phyloP scores from a whole-genome alignment of 106 monocot genomes.

The Acanthochlamys bracteata region DNA sequence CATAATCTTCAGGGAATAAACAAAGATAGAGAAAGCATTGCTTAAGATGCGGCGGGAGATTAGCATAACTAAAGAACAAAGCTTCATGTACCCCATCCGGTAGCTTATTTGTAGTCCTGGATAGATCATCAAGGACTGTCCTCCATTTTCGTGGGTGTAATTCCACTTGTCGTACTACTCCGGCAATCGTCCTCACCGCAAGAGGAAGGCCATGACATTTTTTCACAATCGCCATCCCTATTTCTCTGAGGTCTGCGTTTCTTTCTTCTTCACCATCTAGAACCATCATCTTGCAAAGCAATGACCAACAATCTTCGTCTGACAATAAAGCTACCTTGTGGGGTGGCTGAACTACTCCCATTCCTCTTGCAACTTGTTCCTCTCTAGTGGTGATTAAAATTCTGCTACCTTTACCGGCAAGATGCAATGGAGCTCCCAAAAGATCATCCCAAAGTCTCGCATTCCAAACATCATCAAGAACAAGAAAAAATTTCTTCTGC shows the following conservation, averaged over 20 bases:
- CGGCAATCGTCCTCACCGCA: conserved; percentile 16
- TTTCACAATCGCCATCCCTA: conserved; percentile 7
- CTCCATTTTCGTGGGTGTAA: conserved; percentile 2
- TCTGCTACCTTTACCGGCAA: conserved; percentile 9
- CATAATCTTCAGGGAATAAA: conserved; percentile 15
- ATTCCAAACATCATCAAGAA: conserved; percentile 47
- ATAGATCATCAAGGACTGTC: conserved; percentile 4
- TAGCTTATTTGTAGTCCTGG: conserved; percentile 13
- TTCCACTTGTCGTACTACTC: not conserved
- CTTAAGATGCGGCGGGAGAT: not conserved
- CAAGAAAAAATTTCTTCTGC: conserved; percentile 28
- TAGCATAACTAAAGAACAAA: not conserved
- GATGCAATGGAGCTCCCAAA: conserved; percentile 18
- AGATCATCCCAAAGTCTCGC: conserved; percentile 30
- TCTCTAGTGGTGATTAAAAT: conserved; percentile 38
- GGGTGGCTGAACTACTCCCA: conserved; percentile 18
- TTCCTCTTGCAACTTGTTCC: conserved; percentile 13
- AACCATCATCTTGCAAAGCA: conserved; percentile 5
- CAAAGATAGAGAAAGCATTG: not conserved
- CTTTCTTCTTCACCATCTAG: not conserved
- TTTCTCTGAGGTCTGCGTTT: not conserved
- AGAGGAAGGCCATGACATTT: conserved; percentile 14
- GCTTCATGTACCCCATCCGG: conserved; percentile 2
- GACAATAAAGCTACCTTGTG: conserved; percentile 19
- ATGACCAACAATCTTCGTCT: conserved; percentile 11